phyloP scores from a whole-genome alignment of 2,329 filamentous ascomycete genomes.

The Scopulariopsis brevicaulis region DNA sequence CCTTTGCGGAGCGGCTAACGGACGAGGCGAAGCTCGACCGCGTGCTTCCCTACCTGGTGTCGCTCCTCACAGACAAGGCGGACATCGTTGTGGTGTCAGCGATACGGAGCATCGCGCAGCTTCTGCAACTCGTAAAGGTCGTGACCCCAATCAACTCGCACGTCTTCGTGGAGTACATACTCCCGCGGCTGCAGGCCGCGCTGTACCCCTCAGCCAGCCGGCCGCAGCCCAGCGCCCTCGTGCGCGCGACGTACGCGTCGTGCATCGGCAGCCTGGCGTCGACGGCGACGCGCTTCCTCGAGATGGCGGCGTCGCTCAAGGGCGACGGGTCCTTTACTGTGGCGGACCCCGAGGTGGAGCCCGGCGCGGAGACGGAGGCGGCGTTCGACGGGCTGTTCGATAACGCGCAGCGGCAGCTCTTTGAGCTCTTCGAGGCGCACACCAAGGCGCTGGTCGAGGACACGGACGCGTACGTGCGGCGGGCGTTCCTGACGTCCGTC shows the following conservation, averaged over 20 bases:
- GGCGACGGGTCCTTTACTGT: slow-evolving; percentile 73
- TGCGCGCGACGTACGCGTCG: slow-evolving; percentile 85
- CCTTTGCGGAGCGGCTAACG: slow-evolving; percentile 81
- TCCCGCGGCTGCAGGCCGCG: slow-evolving; percentile 49
- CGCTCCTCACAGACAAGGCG: slow-evolving; percentile 67
- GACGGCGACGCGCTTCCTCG: slow-evolving; percentile 74
- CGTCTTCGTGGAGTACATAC: slow-evolving; percentile 56
- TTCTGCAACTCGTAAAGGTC: slow-evolving; percentile 77
- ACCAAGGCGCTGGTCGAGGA: slow-evolving; percentile 88
- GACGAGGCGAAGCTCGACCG: slow-evolving; percentile 95
- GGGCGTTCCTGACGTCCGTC: slow-evolving; percentile 86
- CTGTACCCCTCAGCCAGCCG: slow-evolving; percentile 22
- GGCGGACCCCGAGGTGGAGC: slow-evolving; percentile 69
- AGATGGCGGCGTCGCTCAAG: slow-evolving; percentile 80
- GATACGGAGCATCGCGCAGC: slow-evolving; percentile 75
- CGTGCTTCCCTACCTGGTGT: slow-evolving; percentile 81
- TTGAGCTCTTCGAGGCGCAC: slow-evolving; percentile 75
- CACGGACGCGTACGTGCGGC: slow-evolving; percentile 69
- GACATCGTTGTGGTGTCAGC: slow-evolving; percentile 80
- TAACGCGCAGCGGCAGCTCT: slow-evolving; percentile 69
- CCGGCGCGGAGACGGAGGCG: slow-evolving; percentile 52
- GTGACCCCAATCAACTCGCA: slow-evolving; percentile 69
- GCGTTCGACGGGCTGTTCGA: slow-evolving; percentile 80
- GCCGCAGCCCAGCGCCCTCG: slow-evolving; percentile 49
- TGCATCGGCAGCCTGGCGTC: slow-evolving; percentile 82